These are phyloP conservation scores for Ceratobasidium sp. DNA, from an alignment of 1,284 basidiomycete species.

Conservation along the genomic window DNA sequence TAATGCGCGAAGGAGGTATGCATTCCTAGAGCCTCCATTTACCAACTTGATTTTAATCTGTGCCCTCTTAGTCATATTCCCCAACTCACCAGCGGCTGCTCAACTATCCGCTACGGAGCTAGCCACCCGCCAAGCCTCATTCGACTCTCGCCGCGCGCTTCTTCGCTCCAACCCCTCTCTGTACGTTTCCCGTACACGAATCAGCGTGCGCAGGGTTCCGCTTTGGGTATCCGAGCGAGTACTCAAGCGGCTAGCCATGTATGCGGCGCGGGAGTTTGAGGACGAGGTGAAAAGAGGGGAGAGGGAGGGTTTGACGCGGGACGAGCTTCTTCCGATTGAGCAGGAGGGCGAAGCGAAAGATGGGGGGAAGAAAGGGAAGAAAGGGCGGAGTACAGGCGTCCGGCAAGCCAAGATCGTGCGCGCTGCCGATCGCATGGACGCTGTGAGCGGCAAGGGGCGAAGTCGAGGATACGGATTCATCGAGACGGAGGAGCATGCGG, in stretches of 20 bases:
- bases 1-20: constrained; percentile 94
- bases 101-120: constrained; percentile 76
- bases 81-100: constrained; percentile 82
- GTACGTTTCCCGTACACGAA: constrained; percentile 92
- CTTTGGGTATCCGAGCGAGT: constrained; percentile 89
- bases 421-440: constrained; percentile 81
- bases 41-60: not conserved
- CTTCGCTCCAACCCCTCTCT: constrained; percentile 92
- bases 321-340: constrained; percentile 71
- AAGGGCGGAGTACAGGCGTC: constrained; percentile 67
- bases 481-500: constrained; percentile 87
- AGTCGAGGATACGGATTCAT: constrained; percentile 97
- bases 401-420: constrained; percentile 91
- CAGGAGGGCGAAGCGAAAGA: constrained; percentile 53
- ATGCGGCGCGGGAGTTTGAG: constrained; percentile 84
- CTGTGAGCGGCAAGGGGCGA: constrained; percentile 84
- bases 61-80: constrained; percentile 77
- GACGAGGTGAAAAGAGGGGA: constrained; percentile 76
- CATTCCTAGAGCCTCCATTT: constrained; percentile 43
- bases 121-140: constrained; percentile 84
- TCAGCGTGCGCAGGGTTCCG: constrained; percentile 93
- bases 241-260: constrained; percentile 86
- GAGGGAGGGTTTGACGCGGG: constrained; percentile 71
- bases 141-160: constrained; percentile 80
- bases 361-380: constrained; percentile 52